Evolutionary conservation across 2,329 filamentous ascomycete species (phyloP).

Genomic region (Penicillium sp.): DNA sequence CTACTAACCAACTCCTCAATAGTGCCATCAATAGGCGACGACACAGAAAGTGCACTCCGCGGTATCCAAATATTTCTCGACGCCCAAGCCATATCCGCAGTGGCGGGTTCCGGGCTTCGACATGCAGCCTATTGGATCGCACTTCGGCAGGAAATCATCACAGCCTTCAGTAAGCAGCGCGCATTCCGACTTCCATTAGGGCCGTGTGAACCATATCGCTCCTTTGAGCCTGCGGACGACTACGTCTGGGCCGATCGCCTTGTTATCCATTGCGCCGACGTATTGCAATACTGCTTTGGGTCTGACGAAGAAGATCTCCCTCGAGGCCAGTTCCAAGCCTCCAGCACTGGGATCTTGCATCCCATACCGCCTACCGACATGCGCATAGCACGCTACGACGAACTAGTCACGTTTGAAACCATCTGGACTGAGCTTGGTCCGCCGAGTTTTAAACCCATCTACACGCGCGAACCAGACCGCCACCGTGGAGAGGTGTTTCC

Average conservation of each 20-base stretch:
- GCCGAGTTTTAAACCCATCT: slow-evolving; percentile 60
- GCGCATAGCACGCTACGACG: slow-evolving; percentile 21
- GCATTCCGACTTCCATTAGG: slow-evolving; percentile 43
- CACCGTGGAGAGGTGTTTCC: slow-evolving; percentile 55
- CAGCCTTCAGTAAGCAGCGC: slow-evolving; percentile 48
- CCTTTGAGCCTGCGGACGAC: slow-evolving; percentile 38
- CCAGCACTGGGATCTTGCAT: slow-evolving; percentile 25
- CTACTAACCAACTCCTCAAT: not conserved
- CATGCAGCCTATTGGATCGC: slow-evolving; percentile 54
- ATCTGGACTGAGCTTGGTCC: slow-evolving; percentile 56
- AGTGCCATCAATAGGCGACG: slow-evolving; percentile 25
- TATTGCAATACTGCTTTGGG: slow-evolving; percentile 65
- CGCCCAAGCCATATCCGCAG: slow-evolving; percentile 25
- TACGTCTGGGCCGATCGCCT: slow-evolving; percentile 54
- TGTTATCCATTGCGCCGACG: slow-evolving; percentile 66
- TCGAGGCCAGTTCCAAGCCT: slow-evolving; percentile 1
- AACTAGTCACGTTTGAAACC: slow-evolving; percentile 51
- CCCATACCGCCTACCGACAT: slow-evolving; percentile 8
- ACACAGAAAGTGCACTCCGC: slow-evolving; percentile 24
- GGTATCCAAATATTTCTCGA: slow-evolving; percentile 40
- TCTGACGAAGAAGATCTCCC: slow-evolving; percentile 19
- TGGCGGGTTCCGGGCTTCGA: slow-evolving; percentile 38
- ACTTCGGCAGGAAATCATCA: slow-evolving; percentile 55
- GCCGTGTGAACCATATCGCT: slow-evolving; percentile 42
- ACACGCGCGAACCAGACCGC: slow-evolving; percentile 45